phyloP scores from a whole-genome alignment of 2,329 filamentous ascomycete species.

The Zymoseptoria ardabiliae region DNA sequence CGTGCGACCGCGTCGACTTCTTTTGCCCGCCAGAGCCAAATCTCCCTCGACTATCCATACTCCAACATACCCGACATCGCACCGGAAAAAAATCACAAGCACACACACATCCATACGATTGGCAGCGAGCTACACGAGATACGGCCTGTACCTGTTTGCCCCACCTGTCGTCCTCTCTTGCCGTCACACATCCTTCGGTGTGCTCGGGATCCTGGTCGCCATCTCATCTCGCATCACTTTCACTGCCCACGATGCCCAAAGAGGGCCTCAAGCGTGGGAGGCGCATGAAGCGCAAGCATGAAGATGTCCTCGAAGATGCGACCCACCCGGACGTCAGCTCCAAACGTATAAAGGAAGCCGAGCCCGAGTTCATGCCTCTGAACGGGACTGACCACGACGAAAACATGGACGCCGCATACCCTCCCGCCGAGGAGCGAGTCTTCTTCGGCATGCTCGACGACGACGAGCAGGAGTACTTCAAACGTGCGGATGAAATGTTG shows the following conservation, averaged over 20 bases:
- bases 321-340: conserved; percentile 30
- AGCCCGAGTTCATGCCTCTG: conserved; percentile 18
- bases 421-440: conserved; percentile 50
- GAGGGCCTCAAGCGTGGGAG: conserved; percentile 53
- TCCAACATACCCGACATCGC: not conserved
- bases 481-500: conserved; percentile 78
- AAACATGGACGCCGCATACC: conserved; percentile 22
- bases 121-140: not conserved
- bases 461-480: conserved; percentile 93
- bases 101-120: not conserved
- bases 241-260: conserved; percentile 45
- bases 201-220: not conserved
- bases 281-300: conserved; percentile 48
- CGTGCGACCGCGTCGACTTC: not conserved
- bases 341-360: conserved; percentile 33
- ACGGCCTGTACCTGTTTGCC: not conserved
- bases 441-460: conserved; percentile 93
- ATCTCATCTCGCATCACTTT: not conserved
- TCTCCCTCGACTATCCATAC: not conserved
- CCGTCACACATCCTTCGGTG: not conserved
- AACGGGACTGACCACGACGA: conserved; percentile 20
- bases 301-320: conserved; percentile 34
- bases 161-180: not conserved
- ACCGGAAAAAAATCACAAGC: not conserved
- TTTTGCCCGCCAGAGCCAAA: not conserved